Evolutionary conservation across 176 grass and related monocot species (phyloP), one percentile per base, ranked within the genome.

Genomic region (Calamus simplicifolius): DNA sequence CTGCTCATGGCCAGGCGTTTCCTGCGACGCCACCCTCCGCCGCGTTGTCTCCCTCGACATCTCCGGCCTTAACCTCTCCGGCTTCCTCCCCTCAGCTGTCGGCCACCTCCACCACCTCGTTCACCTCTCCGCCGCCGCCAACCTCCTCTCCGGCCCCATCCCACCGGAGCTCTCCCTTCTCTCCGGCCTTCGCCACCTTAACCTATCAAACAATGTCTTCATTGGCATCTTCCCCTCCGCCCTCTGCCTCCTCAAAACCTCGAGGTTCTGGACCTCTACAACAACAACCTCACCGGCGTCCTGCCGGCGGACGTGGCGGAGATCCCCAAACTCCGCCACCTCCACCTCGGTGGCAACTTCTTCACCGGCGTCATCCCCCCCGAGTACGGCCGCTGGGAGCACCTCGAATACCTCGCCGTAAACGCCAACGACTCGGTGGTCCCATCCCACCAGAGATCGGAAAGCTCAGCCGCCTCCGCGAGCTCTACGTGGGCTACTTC

Each of bases 301-400:
- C 70, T 95, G 6, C 90, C 90, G 3, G 51, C 50, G 1, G 67
- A 81, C 7, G 73, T 89, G 2, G 69, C 79, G 49, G 72, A 78
- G 17, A 73, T 95, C 52, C 72, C 80, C 3, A 77, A 84, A 59
- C 80, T 95, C 5, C 54, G 70, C 2, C 90, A 95, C 59, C 68
- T 95, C 59, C 90, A 95, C 75, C 77, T 95, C 50, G 90, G 90
- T 16, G 90, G 90, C 52, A 95, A 95, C 48, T 95, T 89, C 50
- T 95, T 95, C 71, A 76, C 80, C 61, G 90, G 90, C 49, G 23
- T 53, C 23, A 90, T 95, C 55, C 90, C 90, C 1, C 17, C 25
- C n/a, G 67, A 70, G 23, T 95, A 89, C 56, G 90, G 90, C 29
- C 59, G 57, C 52, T 95, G 90, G 90, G 66, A 13, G 4, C 75